phyloP scores from a whole-genome alignment of 2,329 filamentous ascomycete species.

The Aspergillus melleus region DNA sequence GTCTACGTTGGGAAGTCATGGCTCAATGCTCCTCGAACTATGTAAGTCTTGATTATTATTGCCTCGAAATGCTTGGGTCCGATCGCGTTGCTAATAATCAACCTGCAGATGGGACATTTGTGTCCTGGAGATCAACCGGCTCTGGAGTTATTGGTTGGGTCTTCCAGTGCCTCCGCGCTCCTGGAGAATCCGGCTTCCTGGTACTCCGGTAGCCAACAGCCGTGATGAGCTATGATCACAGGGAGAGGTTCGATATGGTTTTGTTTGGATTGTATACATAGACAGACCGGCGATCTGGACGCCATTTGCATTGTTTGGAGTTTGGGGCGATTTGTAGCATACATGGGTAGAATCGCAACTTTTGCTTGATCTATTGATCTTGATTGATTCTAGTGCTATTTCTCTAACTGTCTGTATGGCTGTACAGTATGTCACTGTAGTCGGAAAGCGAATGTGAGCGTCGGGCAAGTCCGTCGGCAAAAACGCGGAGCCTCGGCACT shows the following conservation, averaged over 20 bases:
- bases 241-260: neutral
- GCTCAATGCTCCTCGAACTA: slow-evolving; percentile 63
- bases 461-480: slow-evolving; percentile 12
- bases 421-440: neutral
- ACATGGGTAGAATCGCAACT: neutral
- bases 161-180: slow-evolving; percentile 56
- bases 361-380: neutral
- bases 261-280: slow-evolving; percentile 3
- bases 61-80: neutral
- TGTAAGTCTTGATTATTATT: slow-evolving; percentile 59
- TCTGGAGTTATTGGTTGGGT: slow-evolving; percentile 66
- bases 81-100: neutral
- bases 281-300: neutral
- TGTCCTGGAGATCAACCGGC: slow-evolving; percentile 53
- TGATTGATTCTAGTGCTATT: no score
- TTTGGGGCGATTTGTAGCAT: slow-evolving; percentile 2
- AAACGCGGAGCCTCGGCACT: slow-evolving; percentile 18
- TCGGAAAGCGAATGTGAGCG: neutral
- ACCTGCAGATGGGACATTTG: slow-evolving; percentile 51
- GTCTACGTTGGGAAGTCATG: slow-evolving; percentile 70
- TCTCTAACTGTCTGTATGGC: neutral
- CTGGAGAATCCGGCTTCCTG: slow-evolving; percentile 55
- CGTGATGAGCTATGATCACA: slow-evolving; percentile 44
- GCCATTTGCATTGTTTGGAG: neutral
- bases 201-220: slow-evolving; percentile 18